Evolutionary conservation across 805 yeast species (phyloP).

Genomic region (Myxozyma melibiosi): DNA sequence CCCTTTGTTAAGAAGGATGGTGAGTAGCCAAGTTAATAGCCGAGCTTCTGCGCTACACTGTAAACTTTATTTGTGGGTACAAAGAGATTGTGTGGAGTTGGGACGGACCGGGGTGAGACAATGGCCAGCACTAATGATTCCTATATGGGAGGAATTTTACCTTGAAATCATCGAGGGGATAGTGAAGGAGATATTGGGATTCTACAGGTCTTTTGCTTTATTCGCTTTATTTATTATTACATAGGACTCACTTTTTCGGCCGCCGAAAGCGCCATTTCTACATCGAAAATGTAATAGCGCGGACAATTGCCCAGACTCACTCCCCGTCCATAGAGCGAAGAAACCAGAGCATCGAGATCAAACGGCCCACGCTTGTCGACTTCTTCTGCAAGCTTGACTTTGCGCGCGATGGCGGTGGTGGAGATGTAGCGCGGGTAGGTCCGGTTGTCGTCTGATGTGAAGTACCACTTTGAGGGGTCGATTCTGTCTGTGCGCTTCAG

Average conservation of each 20-base stretch:
- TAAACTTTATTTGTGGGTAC: no score
- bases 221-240: background rate
- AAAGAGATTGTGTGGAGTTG: no score
- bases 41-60: no score
- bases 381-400: background rate
- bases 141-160: no score
- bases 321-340: constrained; percentile 14
- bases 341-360: constrained; percentile 11
- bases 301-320: constrained; percentile 9
- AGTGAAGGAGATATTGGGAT: no score
- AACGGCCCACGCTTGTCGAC: background rate
- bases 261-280: constrained; percentile 9
- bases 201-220: background rate
- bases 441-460: background rate
- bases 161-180: no score
- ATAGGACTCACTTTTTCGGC: background rate
- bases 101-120: no score
- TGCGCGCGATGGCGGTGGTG: constrained; percentile 6
- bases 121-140: no score
- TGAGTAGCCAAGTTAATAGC: no score
- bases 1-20: no score
- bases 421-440: background rate
- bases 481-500: background rate
- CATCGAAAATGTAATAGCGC: constrained; percentile 7
- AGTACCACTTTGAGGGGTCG: background rate